Evolutionary conservation across 495 filamentous ascomycete species (phyloP).

Genomic region (Penicillium bovifimosum): DNA sequence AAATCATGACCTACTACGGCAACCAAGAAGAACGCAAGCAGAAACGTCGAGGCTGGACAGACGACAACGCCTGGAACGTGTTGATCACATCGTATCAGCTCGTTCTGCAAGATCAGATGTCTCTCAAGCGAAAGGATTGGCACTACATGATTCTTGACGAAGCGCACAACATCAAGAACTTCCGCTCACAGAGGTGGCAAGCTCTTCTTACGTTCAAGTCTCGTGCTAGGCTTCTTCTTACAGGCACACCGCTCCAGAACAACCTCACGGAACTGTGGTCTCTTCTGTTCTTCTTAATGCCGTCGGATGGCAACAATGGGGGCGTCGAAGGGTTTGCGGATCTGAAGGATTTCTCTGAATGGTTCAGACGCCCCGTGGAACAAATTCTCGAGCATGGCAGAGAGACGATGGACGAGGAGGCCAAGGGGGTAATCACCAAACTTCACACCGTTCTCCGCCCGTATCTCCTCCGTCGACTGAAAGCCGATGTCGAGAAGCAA

Average conservation of each 20-base stretch:
- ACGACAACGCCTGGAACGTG: constrained; percentile 90
- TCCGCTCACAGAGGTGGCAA: constrained; percentile 95
- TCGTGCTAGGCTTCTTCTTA: constrained; percentile 77
- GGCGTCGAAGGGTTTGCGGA: constrained; percentile 85
- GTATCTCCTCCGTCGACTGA: constrained; percentile 85
- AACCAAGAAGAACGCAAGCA: constrained; percentile 83
- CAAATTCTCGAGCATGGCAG: constrained; percentile 93
- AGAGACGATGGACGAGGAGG: constrained; percentile 88
- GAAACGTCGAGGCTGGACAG: constrained; percentile 86
- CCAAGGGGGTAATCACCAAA: constrained; percentile 79
- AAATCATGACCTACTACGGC: constrained; percentile 95
- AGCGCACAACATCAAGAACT: constrained; percentile 99
- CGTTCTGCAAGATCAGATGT: constrained; percentile 84
- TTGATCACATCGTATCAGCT: constrained; percentile 96
- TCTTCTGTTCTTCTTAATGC: constrained; percentile 91
- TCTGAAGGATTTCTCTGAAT: constrained; percentile 84
- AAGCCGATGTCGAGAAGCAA: constrained; percentile 98
- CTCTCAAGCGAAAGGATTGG: constrained; percentile 92
- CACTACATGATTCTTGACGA: constrained; percentile 99
- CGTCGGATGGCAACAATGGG: constrained; percentile 63
- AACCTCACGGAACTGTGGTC: constrained; percentile 97
- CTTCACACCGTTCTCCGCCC: constrained; percentile 90
- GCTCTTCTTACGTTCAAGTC: constrained; percentile 88
- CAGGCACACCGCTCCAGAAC: constrained; percentile 95
- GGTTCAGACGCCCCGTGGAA: constrained; percentile 87